Conservation (phyloP, 345 rosid genomes). For the Hibiscus tridactylites region DNA sequence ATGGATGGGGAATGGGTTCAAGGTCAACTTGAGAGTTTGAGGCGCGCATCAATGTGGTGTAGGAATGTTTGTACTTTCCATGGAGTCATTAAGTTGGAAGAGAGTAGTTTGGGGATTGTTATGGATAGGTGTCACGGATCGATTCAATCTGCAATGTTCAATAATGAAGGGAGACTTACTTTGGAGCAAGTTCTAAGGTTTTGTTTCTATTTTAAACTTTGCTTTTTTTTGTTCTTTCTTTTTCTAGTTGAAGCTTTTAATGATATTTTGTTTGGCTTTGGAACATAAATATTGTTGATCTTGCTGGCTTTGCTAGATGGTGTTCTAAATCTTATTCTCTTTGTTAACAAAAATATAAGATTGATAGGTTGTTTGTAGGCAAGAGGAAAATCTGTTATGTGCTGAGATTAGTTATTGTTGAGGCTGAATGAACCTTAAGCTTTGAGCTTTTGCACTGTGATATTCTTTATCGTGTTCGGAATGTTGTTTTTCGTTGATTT, state of each 20-base stretch:
- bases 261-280: not conserved
- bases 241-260: not conserved
- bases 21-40: constrained; percentile 67
- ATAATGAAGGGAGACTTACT: constrained; percentile 88
- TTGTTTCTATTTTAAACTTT: not conserved
- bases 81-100: constrained; percentile 70
- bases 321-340: not conserved
- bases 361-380: not conserved
- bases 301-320: not conserved
- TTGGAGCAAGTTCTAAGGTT: constrained; percentile 95
- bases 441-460: too few relatives aligned
- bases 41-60: constrained; percentile 86
- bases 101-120: constrained; percentile 54
- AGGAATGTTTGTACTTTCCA: constrained; percentile 87
- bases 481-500: too few relatives aligned
- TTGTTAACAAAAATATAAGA: not conserved
- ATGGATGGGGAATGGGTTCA: constrained; percentile 77
- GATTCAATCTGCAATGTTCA: constrained; percentile 80
- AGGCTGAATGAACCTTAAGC: not conserved
- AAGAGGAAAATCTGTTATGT: not conserved
- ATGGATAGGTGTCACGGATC: constrained; percentile 85
- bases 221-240: not conserved
- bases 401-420: not conserved
- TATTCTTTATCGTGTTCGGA: too few relatives aligned
- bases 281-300: not conserved